Conservation (phyloP, 768 basidiomycete species). For the Coprinopsis strossmayeri region DNA sequence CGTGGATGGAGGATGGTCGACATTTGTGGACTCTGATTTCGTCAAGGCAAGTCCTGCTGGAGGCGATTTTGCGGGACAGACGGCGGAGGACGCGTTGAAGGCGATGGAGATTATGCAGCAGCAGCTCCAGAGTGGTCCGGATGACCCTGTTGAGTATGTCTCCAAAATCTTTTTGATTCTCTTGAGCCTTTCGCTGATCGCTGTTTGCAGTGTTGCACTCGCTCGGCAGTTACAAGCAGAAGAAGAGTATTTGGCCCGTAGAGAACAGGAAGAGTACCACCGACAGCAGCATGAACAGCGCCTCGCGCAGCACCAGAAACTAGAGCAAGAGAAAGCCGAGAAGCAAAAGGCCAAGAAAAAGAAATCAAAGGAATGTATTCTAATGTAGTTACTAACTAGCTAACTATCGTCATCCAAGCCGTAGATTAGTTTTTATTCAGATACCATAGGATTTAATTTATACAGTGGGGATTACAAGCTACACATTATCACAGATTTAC, state of each 20-base stretch:
- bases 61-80: conserved; percentile 74
- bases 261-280: conserved; percentile 26
- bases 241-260: conserved; percentile 54
- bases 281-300: conserved; percentile 23
- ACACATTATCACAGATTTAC: not conserved
- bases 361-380: conserved; percentile 46
- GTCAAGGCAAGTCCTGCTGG: conserved; percentile 59
- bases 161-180: not conserved
- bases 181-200: conserved; percentile 5
- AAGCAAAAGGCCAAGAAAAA: conserved; percentile 31
- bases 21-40: conserved; percentile 75
- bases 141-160: conserved; percentile 60
- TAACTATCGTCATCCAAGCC: no score
- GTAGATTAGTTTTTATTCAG: no score
- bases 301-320: conserved; percentile 19
- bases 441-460: not conserved
- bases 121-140: conserved; percentile 19
- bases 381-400: no score
- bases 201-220: conserved; percentile 47
- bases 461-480: not conserved
- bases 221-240: conserved; percentile 77
- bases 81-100: conserved; percentile 52
- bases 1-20: conserved; percentile 70
- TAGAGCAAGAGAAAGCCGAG: conserved; percentile 16
- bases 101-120: conserved; percentile 41